These are phyloP conservation scores for Flaveria bidentis DNA, from an alignment of 129 eudicot species.

Conservation along the genomic window DNA sequence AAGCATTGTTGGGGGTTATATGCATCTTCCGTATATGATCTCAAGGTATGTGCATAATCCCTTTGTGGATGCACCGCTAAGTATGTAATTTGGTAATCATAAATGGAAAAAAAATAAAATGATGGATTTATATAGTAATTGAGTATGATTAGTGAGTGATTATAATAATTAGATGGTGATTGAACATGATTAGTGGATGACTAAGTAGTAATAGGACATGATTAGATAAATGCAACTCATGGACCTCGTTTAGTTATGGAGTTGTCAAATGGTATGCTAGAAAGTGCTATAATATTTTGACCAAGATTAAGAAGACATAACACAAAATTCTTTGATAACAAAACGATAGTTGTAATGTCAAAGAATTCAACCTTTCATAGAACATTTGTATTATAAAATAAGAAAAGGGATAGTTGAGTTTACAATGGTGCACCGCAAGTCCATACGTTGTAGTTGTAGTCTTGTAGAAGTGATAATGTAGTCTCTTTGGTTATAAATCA, in stretches of 20 bases:
- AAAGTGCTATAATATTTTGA: neutral
- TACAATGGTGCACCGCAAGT: neutral
- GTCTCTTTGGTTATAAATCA: no score
- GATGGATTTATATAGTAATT: neutral
- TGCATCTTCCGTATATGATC: neutral
- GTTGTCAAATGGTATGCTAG: neutral
- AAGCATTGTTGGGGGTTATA: neutral
- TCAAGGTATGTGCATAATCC: neutral
- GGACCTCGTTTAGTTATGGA: neutral
- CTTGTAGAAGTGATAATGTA: no score
- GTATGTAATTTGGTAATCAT: neutral
- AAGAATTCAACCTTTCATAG: neutral
- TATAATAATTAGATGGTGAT: neutral
- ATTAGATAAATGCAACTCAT: neutral
- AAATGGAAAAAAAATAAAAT: neutral
- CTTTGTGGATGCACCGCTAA: neutral
- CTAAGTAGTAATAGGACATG: neutral
- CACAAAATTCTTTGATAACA: neutral
- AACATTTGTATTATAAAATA: no score
- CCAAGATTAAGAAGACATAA: neutral
- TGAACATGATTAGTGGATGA: neutral
- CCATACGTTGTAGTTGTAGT: no score
- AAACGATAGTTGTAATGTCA: neutral
- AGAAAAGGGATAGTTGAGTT: neutral
- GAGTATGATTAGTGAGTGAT: neutral